phyloP scores from a whole-genome alignment of 2,329 filamentous ascomycete species.

The Cercospora sp. region DNA sequence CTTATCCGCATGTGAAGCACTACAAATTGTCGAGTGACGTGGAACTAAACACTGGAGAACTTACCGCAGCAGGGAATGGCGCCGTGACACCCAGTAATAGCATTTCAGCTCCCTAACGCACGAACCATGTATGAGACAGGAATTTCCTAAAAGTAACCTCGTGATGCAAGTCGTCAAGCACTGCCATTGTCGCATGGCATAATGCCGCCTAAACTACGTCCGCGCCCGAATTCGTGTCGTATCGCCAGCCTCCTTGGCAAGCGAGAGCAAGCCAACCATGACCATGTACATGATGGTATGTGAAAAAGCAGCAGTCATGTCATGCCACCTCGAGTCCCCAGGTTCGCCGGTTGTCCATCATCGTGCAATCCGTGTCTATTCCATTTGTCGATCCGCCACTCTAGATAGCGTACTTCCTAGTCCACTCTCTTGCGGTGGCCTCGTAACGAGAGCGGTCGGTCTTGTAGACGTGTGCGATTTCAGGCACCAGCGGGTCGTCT shows the following conservation, averaged over 20 bases:
- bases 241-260: slow-evolving; percentile 10
- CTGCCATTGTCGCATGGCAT: slow-evolving; percentile 19
- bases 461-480: slow-evolving; percentile 99
- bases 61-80: not conserved
- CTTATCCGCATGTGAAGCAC: not conserved
- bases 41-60: not conserved
- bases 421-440: slow-evolving; percentile 96
- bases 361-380: slow-evolving; percentile 1
- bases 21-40: not conserved
- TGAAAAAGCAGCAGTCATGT: slow-evolving; percentile 14
- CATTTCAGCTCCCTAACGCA: slow-evolving; percentile 20
- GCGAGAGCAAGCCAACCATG: slow-evolving; percentile 6
- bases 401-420: slow-evolving; percentile 96
- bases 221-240: slow-evolving; percentile 10
- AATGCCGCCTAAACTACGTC: slow-evolving; percentile 23
- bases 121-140: slow-evolving; percentile 19
- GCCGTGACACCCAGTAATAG: slow-evolving; percentile 1
- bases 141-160: slow-evolving; percentile 3
- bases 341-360: slow-evolving; percentile 8
- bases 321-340: slow-evolving; percentile 21
- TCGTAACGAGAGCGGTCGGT: slow-evolving; percentile 95
- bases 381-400: not conserved
- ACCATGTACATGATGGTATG: slow-evolving; percentile 6
- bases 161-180: slow-evolving; percentile 22
- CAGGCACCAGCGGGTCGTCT: slow-evolving; percentile 95